phyloP scores from a whole-genome alignment of 2,329 filamentous ascomycete species.

The Aspergillus quadrilineatus region DNA sequence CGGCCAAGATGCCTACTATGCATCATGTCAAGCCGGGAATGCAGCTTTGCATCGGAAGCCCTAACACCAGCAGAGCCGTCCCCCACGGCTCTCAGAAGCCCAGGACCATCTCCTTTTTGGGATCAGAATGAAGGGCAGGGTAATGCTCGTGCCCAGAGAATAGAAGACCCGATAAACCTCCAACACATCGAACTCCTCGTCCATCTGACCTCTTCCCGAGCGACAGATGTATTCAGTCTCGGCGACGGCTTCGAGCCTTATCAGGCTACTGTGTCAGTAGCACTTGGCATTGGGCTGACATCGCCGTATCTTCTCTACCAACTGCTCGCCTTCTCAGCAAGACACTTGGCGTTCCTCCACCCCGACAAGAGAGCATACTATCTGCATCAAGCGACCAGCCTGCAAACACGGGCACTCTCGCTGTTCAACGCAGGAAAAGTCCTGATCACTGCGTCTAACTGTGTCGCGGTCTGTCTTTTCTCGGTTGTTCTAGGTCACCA shows the following conservation, averaged over 20 bases:
- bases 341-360: not conserved
- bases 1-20: constrained; percentile 7
- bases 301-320: constrained; percentile 2
- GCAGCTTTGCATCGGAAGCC: constrained; percentile 1
- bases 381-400: not conserved
- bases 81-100: not conserved
- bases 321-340: constrained; percentile 5
- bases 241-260: not conserved
- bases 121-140: too few relatives aligned
- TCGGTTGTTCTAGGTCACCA: constrained; percentile 3
- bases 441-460: not conserved
- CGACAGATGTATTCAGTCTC: constrained; percentile 2
- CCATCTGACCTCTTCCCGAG: constrained; percentile 1
- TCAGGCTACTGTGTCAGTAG: not conserved
- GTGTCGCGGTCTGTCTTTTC: constrained; percentile 1
- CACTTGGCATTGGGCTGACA: not conserved
- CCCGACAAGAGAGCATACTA: not conserved
- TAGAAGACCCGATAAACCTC: not conserved
- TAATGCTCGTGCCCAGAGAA: too few relatives aligned
- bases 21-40: constrained; percentile 7
- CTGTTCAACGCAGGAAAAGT: not conserved
- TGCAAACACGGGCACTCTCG: constrained; percentile 1
- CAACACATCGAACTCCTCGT: constrained; percentile 3
- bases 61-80: not conserved
- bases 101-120: too few relatives aligned